Base-by-base conservation (phyloP, 1,284 basidiomycete genomes). In the Apiotrichum montevideense region DNA sequence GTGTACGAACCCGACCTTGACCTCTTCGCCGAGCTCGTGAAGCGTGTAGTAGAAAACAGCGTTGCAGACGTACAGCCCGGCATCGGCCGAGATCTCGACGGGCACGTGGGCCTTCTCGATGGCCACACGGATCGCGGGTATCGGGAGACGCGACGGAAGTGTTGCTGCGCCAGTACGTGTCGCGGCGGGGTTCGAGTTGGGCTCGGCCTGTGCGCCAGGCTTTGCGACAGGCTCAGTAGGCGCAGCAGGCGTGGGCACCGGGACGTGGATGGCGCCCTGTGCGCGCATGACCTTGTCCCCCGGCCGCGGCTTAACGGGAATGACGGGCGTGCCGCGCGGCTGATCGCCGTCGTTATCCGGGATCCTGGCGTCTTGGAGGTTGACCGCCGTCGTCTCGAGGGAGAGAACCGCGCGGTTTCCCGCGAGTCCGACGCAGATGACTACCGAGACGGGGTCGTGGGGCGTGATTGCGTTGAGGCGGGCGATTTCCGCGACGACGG, bases 1-100 rank as follows among this genome's bases (percentile, higher is more conserved):
- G 13, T 62, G 60, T 0, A 61, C 52, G 39, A 61, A 61, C 8
- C 60, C 60, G 7, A 44, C 52, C 37, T 48, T 41, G 13, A 45
- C 32, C 8, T 34, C 44, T 9, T 51, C 53, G 0, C 49, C 41
- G 6, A 55, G 9, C 7, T 44, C 43, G 7, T 51, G 48, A 11
- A 59, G 51, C 3, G 47, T 51, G 6, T 40, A 44, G 48, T 58
- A 62, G 54, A 62, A 54, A 43, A 62, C 51, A 35, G 52, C 11
- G 49, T 62, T 62, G 56, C 60, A 62, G 6, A 62, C 60, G 33
- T 54, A 62, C n/a, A 45, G 51, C 5, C 60, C 60, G 1, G 60
- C 60, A 21, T 56, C 48, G 42, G 48, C 7, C 9, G 51, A 54
- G 48, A 54, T 40, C 35, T 46, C 49, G 21, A 42, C 54, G n/a